Percentiles rank a stretch among this genome's conserved stretches.
phyloP scores from a whole-genome alignment of 805 yeast species.

The Cyberlindnera nakhonratchasimensis region DNA sequence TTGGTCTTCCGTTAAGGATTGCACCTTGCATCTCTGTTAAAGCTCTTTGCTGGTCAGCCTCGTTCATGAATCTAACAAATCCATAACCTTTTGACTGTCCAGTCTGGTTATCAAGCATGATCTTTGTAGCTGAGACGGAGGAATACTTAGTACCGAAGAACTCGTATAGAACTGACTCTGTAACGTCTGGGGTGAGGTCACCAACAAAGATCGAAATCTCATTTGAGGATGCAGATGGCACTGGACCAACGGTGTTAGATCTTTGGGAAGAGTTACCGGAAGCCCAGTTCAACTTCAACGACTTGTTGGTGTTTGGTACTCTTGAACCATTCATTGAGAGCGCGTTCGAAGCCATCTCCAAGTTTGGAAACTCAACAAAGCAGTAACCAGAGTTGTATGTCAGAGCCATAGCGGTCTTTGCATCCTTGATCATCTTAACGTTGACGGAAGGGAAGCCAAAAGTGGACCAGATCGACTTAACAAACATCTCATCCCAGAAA shows the following conservation, averaged over 20 bases:
- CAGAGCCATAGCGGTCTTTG: conserved; percentile 28
- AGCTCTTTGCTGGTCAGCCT: conserved; percentile 68
- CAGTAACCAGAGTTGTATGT: conserved; percentile 68
- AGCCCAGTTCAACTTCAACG: conserved; percentile 80
- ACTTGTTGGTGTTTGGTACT: conserved; percentile 59
- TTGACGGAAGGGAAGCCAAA: conserved; percentile 58
- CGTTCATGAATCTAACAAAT: conserved; percentile 71
- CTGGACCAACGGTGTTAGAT: conserved; percentile 16
- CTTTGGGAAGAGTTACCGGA: too few relatives aligned
- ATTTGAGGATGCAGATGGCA: conserved; percentile 18
- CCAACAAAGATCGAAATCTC: conserved; percentile 82
- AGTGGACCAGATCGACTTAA: conserved; percentile 65
- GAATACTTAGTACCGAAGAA: conserved; percentile 67
- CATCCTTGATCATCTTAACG: conserved; percentile 73
- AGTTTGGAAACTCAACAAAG: conserved; percentile 68
- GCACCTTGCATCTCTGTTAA: conserved; percentile 79
- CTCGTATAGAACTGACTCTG: conserved; percentile 61
- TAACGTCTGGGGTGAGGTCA: conserved; percentile 70
- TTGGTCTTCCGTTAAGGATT: conserved; percentile 66
- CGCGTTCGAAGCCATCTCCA: conserved; percentile 62
- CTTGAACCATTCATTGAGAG: conserved; percentile 61
- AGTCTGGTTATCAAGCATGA: conserved; percentile 71
- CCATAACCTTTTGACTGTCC: conserved; percentile 83
- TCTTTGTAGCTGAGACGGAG: conserved; percentile 70
- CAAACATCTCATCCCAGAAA: conserved; percentile 69